Evolutionary conservation across 1,284 basidiomycete genomes (phyloP), one percentile per base, ranked within the genome.

Genomic region (Ceraceosorus guamensis): DNA sequence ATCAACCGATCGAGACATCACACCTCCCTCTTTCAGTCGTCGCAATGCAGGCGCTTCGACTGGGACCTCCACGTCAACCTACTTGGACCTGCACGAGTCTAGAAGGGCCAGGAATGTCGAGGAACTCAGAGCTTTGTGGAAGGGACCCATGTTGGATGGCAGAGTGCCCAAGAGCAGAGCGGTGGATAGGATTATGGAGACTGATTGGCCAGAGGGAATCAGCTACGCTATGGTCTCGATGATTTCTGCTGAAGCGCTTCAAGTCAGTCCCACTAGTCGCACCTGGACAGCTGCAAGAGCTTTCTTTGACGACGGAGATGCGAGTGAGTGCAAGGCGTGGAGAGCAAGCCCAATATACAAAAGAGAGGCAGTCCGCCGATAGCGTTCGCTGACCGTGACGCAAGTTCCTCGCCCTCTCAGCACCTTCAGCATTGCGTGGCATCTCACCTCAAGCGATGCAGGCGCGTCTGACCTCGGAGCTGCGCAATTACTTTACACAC

Each of bases 181-280:
- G n/a, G 46, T 69, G 10, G 67, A 69, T 14, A 57, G 67, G 10
- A 60, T 69, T 45, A 43, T 50, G 13, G 63, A 65, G 6, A 60
- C 66, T 13, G 67, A 69, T 48, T 69, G 67, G 67, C 66, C 63
- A 7, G 56, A 65, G 35, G 67, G 67, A 3, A 41, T 69, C 18
- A 63, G 56, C 60, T 66, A 62, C 47, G 58, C 53, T 0, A 69
- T 69, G 67, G 56, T 66, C 5, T 61, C 66, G n/a, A 55, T 62
- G 18, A 59, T 69, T 35, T 61, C 65, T 16, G 46, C 61, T 11
- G 54, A 56, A 37, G 54, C 62, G 50, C 45, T 55, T 34, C 33
- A 55, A 10, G 41, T 52, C 6, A 48, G 62, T 0, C 60, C 45
- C 43, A 18, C 55, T 8, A 49, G 52, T 31, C 57, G 62, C 14